Conservation (phyloP, 768 basidiomycete genomes). For the Naganishia vaughanmartiniae region DNA sequence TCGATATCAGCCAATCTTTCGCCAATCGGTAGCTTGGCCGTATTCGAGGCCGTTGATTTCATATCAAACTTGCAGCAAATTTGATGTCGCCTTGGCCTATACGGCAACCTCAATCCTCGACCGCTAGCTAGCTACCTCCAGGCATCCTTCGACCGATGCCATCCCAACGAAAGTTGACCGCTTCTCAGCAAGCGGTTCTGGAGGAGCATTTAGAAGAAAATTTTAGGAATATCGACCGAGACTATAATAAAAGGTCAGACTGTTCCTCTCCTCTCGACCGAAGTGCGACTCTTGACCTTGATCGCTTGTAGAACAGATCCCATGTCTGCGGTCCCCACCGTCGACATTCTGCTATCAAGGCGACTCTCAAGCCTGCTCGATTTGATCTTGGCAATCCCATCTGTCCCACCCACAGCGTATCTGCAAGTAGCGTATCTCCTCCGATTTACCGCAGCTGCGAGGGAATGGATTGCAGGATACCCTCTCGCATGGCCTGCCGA, state of each 20-base stretch:
- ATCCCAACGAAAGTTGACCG: not conserved
- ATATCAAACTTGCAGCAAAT: no score
- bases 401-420: not conserved
- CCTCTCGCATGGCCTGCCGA: slow-evolving; percentile 7
- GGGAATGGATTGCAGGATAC: slow-evolving; percentile 20
- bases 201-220: slow-evolving; percentile 12
- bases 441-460: slow-evolving; percentile 1
- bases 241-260: slow-evolving; percentile 21
- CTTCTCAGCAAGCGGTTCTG: slow-evolving; percentile 9
- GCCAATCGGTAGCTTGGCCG: no score
- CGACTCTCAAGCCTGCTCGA: slow-evolving; percentile 1
- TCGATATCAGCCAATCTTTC: no score
- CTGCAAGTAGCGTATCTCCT: slow-evolving; percentile 5
- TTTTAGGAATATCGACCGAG: slow-evolving; percentile 19
- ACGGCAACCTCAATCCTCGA: not conserved
- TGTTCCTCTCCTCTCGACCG: not conserved
- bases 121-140: not conserved
- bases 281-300: not conserved
- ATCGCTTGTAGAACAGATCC: slow-evolving; percentile 9
- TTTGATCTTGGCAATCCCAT: slow-evolving; percentile 3
- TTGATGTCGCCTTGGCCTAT: not conserved
- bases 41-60: no score
- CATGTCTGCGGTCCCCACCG: not conserved
- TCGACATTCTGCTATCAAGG: not conserved
- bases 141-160: not conserved